Conservation (phyloP, 495 filamentous ascomycete genomes). For the Chaetomidium leptoderma region DNA sequence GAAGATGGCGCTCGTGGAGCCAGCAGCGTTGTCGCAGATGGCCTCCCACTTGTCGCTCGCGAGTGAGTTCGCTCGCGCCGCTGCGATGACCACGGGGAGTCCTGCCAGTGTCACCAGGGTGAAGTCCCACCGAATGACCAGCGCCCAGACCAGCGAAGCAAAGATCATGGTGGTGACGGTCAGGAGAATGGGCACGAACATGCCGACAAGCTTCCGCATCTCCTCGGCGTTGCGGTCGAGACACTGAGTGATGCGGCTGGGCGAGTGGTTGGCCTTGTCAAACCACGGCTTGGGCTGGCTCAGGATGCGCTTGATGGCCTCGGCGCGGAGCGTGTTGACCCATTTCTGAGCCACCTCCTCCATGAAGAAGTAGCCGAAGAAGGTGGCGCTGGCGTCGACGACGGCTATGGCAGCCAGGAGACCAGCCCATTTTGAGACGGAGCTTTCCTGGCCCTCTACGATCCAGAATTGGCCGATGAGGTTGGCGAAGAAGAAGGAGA, state of each 20-base stretch:
- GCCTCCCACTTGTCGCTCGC: constrained; percentile 69
- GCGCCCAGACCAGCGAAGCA: constrained; percentile 67
- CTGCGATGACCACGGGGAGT: constrained; percentile 61
- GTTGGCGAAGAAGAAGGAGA: constrained; percentile 72
- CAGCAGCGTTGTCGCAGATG: constrained; percentile 56
- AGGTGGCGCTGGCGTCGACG: constrained; percentile 60
- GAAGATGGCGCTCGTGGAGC: constrained; percentile 54
- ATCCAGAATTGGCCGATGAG: constrained; percentile 67
- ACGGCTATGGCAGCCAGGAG: constrained; percentile 64
- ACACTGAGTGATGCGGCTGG: constrained; percentile 59
- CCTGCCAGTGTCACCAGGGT: constrained; percentile 70
- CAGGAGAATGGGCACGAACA: constrained; percentile 67
- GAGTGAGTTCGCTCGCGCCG: constrained; percentile 58
- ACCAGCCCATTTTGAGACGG: constrained; percentile 56
- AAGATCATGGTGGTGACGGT: constrained; percentile 60
- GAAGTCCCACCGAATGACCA: constrained; percentile 73
- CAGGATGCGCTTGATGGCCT: constrained; percentile 66
- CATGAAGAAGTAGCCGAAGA: constrained; percentile 62
- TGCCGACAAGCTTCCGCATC: constrained; percentile 73
- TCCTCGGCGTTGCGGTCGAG: constrained; percentile 85
- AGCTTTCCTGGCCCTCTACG: constrained; percentile 36
- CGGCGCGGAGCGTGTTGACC: constrained; percentile 66
- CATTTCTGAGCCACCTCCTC: constrained; percentile 71
- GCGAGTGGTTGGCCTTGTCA: constrained; percentile 61
- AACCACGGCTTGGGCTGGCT: constrained; percentile 85